These are phyloP conservation scores for Cercospora citrullina DNA, from an alignment of 2,329 filamentous ascomycete species.

Conservation along the genomic window DNA sequence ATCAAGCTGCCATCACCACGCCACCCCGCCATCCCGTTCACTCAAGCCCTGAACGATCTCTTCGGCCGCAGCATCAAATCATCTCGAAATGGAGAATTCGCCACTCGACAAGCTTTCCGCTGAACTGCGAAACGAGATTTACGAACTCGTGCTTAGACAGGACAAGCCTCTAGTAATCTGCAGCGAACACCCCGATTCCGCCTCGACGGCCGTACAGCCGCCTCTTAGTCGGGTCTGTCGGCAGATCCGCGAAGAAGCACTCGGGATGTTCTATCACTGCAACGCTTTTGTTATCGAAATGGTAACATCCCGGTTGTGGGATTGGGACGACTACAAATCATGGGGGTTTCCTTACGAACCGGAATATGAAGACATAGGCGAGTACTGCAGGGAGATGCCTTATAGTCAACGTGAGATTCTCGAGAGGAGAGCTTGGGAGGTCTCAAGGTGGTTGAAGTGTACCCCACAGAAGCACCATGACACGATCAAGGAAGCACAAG, in stretches of 20 bases:
- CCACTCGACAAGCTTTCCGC: constrained; percentile 1
- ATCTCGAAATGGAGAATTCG: background rate
- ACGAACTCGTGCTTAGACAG: background rate
- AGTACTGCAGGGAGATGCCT: too few species aligned
- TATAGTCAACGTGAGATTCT: background rate
- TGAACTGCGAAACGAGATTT: background rate
- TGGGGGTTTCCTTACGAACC: background rate
- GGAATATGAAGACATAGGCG: too few species aligned
- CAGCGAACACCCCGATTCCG: background rate
- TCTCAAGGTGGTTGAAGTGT: background rate
- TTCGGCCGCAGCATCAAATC: background rate
- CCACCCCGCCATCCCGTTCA: background rate
- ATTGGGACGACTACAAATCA: background rate
- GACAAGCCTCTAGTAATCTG: background rate
- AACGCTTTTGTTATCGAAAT: background rate
- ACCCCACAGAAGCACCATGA: background rate
- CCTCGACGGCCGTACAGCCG: background rate
- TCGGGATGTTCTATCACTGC: background rate
- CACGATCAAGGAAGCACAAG: background rate
- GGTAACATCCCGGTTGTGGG: background rate
- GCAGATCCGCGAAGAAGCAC: background rate
- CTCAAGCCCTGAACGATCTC: background rate
- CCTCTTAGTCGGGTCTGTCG: background rate
- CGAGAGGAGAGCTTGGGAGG: background rate
- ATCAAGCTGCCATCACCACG: too few species aligned